Conservation (phyloP, 345 rosid species). For the Erodium maritimum region DNA sequence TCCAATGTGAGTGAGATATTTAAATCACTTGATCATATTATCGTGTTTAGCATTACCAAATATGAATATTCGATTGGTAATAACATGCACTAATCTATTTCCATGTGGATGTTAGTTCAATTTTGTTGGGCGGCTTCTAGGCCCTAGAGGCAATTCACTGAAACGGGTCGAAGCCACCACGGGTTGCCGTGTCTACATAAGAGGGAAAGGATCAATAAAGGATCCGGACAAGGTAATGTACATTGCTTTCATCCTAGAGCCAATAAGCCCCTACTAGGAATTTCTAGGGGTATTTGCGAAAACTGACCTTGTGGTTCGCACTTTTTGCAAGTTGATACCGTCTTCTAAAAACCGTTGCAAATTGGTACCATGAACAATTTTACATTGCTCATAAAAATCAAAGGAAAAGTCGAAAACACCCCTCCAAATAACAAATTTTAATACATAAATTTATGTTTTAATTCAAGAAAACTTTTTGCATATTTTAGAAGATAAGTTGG, state of each 20-base stretch:
- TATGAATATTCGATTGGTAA: not conserved
- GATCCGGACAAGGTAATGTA: constrained; percentile 81
- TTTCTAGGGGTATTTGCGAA: too few species aligned
- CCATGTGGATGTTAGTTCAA: constrained; percentile 48
- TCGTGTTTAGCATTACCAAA: not conserved
- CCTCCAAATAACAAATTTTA: too few species aligned
- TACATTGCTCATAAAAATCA: too few species aligned
- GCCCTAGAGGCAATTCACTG: constrained; percentile 96
- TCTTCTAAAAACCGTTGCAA: too few species aligned
- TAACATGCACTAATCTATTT: not conserved
- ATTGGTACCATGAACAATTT: too few species aligned
- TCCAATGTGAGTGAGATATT: constrained; percentile 3
- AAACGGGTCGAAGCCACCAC: constrained; percentile 98
- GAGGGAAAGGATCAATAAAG: constrained; percentile 98
- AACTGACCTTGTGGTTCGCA: too few species aligned
- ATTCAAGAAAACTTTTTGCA: too few species aligned
- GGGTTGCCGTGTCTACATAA: constrained; percentile 90
- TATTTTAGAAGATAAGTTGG: too few species aligned
- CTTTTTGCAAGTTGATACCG: too few species aligned
- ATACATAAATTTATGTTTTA: too few species aligned
- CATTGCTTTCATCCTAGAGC: not conserved
- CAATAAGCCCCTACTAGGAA: not conserved
- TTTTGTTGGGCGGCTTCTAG: constrained; percentile 95
- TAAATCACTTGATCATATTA: constrained; percentile 1
- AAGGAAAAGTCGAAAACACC: too few species aligned